Conservation (phyloP, 495 filamentous ascomycete genomes). For the Neurospora sp. region DNA sequence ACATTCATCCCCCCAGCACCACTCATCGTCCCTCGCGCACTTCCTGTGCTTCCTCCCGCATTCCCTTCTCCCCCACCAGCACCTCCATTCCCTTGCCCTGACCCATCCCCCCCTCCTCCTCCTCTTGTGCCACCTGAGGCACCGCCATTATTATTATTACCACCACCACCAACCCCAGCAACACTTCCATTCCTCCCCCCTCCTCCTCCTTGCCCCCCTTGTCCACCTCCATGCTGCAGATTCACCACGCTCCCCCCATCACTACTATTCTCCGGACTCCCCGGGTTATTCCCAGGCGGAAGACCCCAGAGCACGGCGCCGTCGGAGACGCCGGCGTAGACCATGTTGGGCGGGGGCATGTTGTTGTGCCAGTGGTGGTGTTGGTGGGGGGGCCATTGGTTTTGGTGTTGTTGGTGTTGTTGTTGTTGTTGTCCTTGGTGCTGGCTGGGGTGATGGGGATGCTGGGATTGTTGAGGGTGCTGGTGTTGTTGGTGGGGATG, state of each 20-base stretch:
- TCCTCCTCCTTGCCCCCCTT: not conserved
- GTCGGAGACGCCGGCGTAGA: conserved; percentile 35
- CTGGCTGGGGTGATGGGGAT: not conserved
- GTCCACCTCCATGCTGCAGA: not conserved
- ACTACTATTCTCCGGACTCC: conserved; percentile 27
- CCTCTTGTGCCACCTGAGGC: no score
- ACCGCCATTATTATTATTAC: no score
- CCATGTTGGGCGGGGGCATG: conserved; percentile 24
- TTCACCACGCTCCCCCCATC: conserved; percentile 19
- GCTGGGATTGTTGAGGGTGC: not conserved
- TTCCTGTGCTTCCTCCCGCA: not conserved
- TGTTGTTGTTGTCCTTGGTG: conserved; percentile 11
- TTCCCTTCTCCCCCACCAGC: no score
- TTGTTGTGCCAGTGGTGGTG: not conserved
- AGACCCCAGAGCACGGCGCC: conserved; percentile 36
- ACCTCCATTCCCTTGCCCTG: no score
- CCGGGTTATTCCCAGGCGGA: conserved; percentile 19
- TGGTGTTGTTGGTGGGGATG: not conserved
- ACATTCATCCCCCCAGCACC: not conserved
- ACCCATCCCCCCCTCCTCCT: no score
- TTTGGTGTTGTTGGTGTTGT: not conserved
- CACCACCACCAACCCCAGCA: not conserved
- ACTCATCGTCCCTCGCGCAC: not conserved
- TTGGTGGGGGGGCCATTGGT: not conserved
- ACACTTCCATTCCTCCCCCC: conserved; percentile 3